Evolutionary conservation across 2,329 filamentous ascomycete species (phyloP).

Genomic region (Aspergillus piperis): DNA sequence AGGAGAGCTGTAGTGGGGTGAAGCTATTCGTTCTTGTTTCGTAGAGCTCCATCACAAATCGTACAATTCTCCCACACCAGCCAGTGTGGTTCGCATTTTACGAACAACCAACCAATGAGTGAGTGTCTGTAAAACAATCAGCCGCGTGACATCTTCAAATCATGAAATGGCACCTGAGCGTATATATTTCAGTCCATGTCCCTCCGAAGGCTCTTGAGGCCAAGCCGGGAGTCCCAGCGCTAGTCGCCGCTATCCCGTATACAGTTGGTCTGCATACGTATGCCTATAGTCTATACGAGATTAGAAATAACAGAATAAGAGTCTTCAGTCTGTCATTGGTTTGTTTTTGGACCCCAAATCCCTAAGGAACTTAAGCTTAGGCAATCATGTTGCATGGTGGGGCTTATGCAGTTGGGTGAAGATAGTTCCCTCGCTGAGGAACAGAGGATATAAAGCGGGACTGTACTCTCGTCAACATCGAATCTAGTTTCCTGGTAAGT

Average conservation of each 20-base stretch:
- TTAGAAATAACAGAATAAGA: background rate
- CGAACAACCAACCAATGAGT: too few relatives aligned
- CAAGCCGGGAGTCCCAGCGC: background rate
- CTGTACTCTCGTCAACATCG: too few relatives aligned
- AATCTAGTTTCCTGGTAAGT: background rate
- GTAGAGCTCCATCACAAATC: too few relatives aligned
- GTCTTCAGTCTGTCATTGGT: background rate
- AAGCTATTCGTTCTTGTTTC: too few relatives aligned
- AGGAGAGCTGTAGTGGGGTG: too few relatives aligned
- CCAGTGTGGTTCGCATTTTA: too few relatives aligned
- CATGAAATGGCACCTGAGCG: too few relatives aligned
- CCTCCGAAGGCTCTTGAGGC: background rate
- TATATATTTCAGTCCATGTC: background rate
- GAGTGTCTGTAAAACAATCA: too few relatives aligned
- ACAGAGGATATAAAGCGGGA: background rate
- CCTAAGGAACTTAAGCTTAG: background rate
- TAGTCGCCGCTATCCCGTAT: background rate
- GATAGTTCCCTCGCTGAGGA: background rate
- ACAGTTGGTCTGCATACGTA: background rate
- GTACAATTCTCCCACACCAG: too few relatives aligned
- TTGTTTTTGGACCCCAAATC: background rate
- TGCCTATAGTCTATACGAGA: background rate
- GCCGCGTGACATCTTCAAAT: too few relatives aligned
- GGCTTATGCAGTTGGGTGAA: background rate
- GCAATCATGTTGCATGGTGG: background rate